Evolutionary conservation across 2,329 filamentous ascomycete species (phyloP).

Genomic region (Sordariomycetes sp.): DNA sequence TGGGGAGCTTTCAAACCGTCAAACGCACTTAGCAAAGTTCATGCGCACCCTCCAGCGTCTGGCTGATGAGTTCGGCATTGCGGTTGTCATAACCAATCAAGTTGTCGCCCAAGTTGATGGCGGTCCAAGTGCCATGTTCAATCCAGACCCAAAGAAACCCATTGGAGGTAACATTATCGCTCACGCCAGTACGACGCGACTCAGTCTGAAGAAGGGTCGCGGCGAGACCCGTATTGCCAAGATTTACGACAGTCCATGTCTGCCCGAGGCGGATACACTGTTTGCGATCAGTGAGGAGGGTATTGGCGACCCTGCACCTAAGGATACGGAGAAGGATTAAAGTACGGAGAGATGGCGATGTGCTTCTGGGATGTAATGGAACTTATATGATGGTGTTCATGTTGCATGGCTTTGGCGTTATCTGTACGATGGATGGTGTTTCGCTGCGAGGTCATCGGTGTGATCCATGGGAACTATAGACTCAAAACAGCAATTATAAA

Average conservation of each 20-base stretch:
- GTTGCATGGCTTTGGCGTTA: constrained; percentile 22
- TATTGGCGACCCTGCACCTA: constrained; percentile 90
- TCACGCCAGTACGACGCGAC: constrained; percentile 87
- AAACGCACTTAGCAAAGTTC: constrained; percentile 82
- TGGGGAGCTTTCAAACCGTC: constrained; percentile 88
- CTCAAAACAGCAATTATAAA: too few relatives aligned
- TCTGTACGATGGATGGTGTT: too few relatives aligned
- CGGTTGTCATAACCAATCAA: constrained; percentile 97
- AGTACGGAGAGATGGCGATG: background rate
- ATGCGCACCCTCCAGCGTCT: constrained; percentile 76
- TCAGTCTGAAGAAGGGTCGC: constrained; percentile 92
- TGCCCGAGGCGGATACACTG: constrained; percentile 91
- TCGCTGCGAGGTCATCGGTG: too few relatives aligned
- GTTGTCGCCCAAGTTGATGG: constrained; percentile 98
- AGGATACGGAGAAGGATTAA: constrained; percentile 82
- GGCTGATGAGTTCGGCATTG: constrained; percentile 83
- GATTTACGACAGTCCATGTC: constrained; percentile 96
- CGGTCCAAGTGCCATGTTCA: constrained; percentile 95
- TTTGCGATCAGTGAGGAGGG: constrained; percentile 97
- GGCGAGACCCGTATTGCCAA: constrained; percentile 96
- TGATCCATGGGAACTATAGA: too few relatives aligned
- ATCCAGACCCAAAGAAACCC: constrained; percentile 97
- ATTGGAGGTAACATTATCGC: constrained; percentile 99
- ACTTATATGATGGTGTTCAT: constrained; percentile 11
- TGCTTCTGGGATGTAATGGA: background rate